Base-by-base conservation (phyloP, 73 alveolate species). In the Blepharisma stoltei region DNA sequence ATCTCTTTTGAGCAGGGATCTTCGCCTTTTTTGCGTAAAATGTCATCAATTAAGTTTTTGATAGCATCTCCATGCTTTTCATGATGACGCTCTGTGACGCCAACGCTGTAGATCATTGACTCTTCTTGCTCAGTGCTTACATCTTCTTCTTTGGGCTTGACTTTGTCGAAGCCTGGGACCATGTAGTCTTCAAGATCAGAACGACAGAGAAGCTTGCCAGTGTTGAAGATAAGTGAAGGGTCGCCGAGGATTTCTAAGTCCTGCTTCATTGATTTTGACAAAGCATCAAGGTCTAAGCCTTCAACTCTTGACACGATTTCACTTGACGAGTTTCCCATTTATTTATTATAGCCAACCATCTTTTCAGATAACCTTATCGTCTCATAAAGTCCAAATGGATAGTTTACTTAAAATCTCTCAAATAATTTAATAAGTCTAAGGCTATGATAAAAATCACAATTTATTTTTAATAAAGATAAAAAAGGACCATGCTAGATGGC, bases 321-420 rank as follows among this genome's bases (percentile, higher is more conserved):
- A 60, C 73, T 60, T 20, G 73, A n/a, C 18, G 73, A 20, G 23
- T 60, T 60, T 60, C 73, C 73, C 73, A 60, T 60, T 20, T 60
- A 14, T 60, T 14, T 60, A 60, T 20, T 20, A 52, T 52, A 14
- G 66, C 66, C 41, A 32, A 32, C 41, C 41, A 32, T 32, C 41
- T 32, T 32, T 32, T 32, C 41, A 32, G 41, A 32, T 32, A 32
- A 32, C 41, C 41, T 32, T 32, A 32, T 32, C 41, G 3, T 32
- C 41, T 32, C 41, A 32, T 32, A 32, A 32, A 32, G 41, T 32
- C 41, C 41, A 32, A 32, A 32, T 32, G 41, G 41, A 32, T 32
- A 32, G 41, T 32, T 32, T 32, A 3, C 41, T 32, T 32, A 32
- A 32, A 32, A 32, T 32, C 41, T 32, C 41, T 32, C 3, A 32